A percentile compares a stretch with the other conserved stretches of the same genome.
phyloP scores from a whole-genome alignment of 2,329 filamentous ascomycete species.

The Fusarium floridanum region DNA sequence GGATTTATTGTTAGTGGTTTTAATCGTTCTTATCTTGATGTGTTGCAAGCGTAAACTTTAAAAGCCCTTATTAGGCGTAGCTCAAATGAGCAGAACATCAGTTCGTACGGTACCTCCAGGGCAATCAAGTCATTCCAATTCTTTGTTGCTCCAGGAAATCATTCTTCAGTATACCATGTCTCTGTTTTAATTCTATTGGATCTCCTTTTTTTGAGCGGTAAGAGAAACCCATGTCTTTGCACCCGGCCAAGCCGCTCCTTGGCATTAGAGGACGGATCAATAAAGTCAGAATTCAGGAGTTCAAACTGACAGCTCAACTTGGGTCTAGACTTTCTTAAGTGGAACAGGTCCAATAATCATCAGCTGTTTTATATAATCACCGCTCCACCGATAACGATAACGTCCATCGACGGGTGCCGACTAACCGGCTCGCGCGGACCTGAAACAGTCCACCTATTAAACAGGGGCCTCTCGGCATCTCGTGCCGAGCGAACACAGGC shows the following conservation, averaged over 20 bases:
- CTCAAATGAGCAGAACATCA: background rate
- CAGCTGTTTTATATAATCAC: background rate
- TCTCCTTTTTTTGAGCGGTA: background rate
- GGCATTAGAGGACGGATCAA: background rate
- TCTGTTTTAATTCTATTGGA: background rate
- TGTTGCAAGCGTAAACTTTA: background rate
- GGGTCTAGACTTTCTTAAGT: background rate
- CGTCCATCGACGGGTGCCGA: conserved; percentile 1
- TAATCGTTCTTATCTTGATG: background rate
- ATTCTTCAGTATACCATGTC: background rate
- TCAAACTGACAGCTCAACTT: background rate
- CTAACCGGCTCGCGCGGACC: conserved; percentile 21
- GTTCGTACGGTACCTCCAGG: background rate
- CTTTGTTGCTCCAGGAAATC: background rate
- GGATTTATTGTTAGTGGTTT: background rate
- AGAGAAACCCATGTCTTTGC: background rate
- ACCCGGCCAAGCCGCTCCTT: background rate
- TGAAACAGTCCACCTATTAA: conserved; percentile 13
- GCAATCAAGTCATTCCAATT: background rate
- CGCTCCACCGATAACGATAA: background rate
- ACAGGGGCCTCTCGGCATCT: conserved; percentile 11
- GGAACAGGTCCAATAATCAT: background rate
- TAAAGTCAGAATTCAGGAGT: background rate
- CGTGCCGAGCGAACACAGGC: conserved; percentile 4
- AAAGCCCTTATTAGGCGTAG: background rate